Percentiles rank a stretch among this genome's conserved stretches.
These are phyloP conservation scores for Cladosporium sp. DNA, from an alignment of 2,329 filamentous ascomycete genomes.

Conservation along the genomic window DNA sequence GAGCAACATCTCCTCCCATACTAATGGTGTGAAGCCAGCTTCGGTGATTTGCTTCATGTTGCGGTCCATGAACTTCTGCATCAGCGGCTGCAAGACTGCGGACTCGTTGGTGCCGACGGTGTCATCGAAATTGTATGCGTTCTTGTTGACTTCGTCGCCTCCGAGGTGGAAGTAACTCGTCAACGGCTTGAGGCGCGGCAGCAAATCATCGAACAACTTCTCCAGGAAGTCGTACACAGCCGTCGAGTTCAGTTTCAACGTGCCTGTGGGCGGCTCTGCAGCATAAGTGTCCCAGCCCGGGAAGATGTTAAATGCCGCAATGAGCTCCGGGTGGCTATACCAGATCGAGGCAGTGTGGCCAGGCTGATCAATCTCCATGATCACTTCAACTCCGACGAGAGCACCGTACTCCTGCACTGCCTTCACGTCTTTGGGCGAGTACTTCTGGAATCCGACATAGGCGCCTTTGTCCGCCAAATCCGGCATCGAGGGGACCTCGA, in stretches of 20 bases:
- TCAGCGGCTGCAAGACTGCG: slow-evolving; percentile 64
- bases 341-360: slow-evolving; percentile 70
- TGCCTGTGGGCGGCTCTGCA: slow-evolving; percentile 54
- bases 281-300: slow-evolving; percentile 52
- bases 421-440: slow-evolving; percentile 61
- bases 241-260: slow-evolving; percentile 71
- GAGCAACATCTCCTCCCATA: slow-evolving; percentile 84
- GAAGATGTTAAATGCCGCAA: slow-evolving; percentile 58
- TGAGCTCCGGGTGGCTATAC: slow-evolving; percentile 65
- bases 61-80: slow-evolving; percentile 72
- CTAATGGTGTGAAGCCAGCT: slow-evolving; percentile 65
- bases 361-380: slow-evolving; percentile 76
- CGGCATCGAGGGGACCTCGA: slow-evolving; percentile 73
- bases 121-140: slow-evolving; percentile 70
- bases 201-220: slow-evolving; percentile 67
- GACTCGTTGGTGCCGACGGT: slow-evolving; percentile 64
- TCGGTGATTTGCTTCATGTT: slow-evolving; percentile 63
- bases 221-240: slow-evolving; percentile 68
- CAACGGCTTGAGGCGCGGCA: slow-evolving; percentile 68
- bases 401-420: slow-evolving; percentile 67
- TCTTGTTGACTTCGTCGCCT: slow-evolving; percentile 79
- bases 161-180: slow-evolving; percentile 78
- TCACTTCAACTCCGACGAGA: slow-evolving; percentile 64
- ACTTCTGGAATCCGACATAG: slow-evolving; percentile 64
- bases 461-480: slow-evolving; percentile 69